Evolutionary conservation across 2,329 filamentous ascomycete genomes (phyloP), one percentile per base, ranked within the genome.

Genomic region (Paecilomyces variotii): DNA sequence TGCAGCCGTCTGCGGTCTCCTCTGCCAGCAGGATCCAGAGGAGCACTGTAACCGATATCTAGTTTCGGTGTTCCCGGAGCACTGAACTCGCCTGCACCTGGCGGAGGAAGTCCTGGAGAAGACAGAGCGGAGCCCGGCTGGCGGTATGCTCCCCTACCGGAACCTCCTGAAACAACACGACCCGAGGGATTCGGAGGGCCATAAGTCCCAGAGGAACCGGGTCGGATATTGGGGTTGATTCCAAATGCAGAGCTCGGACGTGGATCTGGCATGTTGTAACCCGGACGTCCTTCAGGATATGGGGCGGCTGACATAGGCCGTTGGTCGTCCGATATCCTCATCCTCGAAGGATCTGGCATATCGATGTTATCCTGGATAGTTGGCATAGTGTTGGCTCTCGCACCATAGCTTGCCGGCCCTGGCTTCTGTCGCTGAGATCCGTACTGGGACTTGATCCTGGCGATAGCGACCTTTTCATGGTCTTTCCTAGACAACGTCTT

Each of bases 391-490:
- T 14, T 19, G 7, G 14, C 35, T 19, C 2, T 4, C 74, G 71
- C 39, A 76, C 76, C 62, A 82, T 62, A 19, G 76, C 65, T 56
- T 57, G 34, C 50, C 26, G 52, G 58, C 51, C 60, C 59, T 39
- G 62, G 60, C 12, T 64, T 64, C 14, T 64, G 67, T 27, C 73
- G 71, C 56, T 87, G 84, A 14, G 87, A 89, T 14, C 87, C 88
- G 67, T 91, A 85, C 63, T 88, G 85, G 2, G 86, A 91, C 74
- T 89, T 96, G 78, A 99, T 97, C 56, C 89, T 85, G 55, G 85
- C 88, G 63, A 99, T 85, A 0, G 94, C 92, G 50, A 95, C 87
- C 57, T 91, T 90, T 73, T 97, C 93, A 71, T 99, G 94, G 68
- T 97, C 94, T 65, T 87, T 84, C 76, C 92, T 92, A 2, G 91